A percentile compares a stretch with the other conserved stretches of the same genome.
These are phyloP conservation scores for Quercus aquifolioides DNA, from an alignment of 306 rosid species.

Conservation along the genomic window DNA sequence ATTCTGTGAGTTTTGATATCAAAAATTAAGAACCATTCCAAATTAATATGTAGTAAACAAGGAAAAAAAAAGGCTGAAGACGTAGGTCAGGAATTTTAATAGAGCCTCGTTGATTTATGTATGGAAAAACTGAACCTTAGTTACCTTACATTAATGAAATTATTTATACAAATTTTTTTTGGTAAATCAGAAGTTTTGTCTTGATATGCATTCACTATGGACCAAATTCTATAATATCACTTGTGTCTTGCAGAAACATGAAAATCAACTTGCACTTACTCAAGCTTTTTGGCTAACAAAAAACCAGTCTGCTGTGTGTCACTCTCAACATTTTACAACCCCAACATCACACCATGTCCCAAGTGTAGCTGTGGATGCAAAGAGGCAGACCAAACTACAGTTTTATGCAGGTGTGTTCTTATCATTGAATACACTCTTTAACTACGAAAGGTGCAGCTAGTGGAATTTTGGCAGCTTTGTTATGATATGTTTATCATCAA, in stretches of 20 bases:
- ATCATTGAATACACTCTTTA: not conserved
- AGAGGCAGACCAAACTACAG: conserved; percentile 28
- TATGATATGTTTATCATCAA: not conserved
- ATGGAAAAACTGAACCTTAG: not conserved
- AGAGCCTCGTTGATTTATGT: not conserved
- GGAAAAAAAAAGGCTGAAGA: too few species aligned
- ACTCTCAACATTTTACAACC: conserved; percentile 75
- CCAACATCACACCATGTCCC: conserved; percentile 56
- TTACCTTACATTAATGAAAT: not conserved
- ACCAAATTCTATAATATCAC: conserved; percentile 17
- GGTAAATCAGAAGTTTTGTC: not conserved
- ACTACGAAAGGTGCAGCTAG: not conserved
- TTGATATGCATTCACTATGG: not conserved
- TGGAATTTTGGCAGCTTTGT: not conserved
- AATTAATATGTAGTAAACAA: too few species aligned
- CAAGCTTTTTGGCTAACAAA: conserved; percentile 56
- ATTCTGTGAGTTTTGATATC: too few species aligned
- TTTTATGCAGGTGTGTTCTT: conserved; percentile 44
- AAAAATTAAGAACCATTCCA: too few species aligned
- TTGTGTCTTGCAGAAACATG: conserved; percentile 61
- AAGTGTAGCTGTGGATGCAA: conserved; percentile 75
- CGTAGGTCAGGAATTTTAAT: not conserved
- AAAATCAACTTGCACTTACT: conserved; percentile 69
- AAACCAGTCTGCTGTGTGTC: conserved; percentile 71
- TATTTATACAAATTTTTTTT: not conserved